phyloP scores from a whole-genome alignment of 78 protist genomes.

The Diacronema lutheri region DNA sequence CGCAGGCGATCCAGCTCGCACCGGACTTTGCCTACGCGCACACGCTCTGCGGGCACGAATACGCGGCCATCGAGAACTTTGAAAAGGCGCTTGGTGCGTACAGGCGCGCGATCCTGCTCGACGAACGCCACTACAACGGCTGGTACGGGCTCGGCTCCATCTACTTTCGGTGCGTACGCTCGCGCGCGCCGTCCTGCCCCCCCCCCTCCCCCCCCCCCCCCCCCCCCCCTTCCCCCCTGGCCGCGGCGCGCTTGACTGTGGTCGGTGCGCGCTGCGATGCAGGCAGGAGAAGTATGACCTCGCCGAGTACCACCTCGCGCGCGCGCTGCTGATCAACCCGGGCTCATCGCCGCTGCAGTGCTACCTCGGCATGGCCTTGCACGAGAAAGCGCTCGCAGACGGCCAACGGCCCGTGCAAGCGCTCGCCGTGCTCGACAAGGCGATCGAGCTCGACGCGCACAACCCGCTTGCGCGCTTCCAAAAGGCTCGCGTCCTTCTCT shows the following conservation, averaged over 20 bases:
- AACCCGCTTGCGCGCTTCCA: slow-evolving; percentile 37
- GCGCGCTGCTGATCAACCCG: slow-evolving; percentile 71
- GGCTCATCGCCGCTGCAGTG: slow-evolving; percentile 73
- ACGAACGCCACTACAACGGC: slow-evolving; percentile 83
- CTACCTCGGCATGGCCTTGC: slow-evolving; percentile 78
- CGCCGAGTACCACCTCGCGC: slow-evolving; percentile 73
- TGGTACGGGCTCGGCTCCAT: slow-evolving; percentile 56
- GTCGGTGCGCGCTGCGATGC: too few species aligned
- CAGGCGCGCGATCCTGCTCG: slow-evolving; percentile 69
- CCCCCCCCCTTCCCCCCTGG: too few species aligned
- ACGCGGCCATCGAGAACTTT: slow-evolving; percentile 74
- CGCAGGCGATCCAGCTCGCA: slow-evolving; percentile 52
- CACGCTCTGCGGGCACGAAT: slow-evolving; percentile 86
- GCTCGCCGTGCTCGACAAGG: not conserved
- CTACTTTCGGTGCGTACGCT: too few species aligned
- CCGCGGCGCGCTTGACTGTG: too few species aligned
- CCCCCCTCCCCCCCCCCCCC: too few species aligned
- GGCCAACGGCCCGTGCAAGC: not conserved
- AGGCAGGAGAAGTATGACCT: slow-evolving; percentile 80
- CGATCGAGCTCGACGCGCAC: slow-evolving; percentile 14
- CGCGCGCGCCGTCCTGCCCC: too few species aligned
- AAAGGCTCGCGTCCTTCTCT: slow-evolving; percentile 10
- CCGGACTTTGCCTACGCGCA: slow-evolving; percentile 80
- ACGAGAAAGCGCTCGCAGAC: slow-evolving; percentile 54
- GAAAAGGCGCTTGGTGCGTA: slow-evolving; percentile 62